phyloP scores from a whole-genome alignment of 2,329 filamentous ascomycete species.

The Dryadomyces sulphureus region DNA sequence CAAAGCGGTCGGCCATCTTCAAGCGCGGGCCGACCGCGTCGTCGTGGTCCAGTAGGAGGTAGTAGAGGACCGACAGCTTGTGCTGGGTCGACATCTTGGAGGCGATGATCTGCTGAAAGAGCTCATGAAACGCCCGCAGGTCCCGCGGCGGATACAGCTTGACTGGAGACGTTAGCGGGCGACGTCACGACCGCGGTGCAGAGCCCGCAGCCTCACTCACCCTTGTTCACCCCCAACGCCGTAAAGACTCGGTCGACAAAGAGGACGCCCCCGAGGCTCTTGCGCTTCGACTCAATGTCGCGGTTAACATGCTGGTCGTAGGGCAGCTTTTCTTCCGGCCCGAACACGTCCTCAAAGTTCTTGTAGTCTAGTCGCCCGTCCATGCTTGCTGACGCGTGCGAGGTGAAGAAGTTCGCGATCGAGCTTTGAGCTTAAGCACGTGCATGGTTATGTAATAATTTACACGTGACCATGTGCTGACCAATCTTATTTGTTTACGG shows the following conservation, averaged over 20 bases:
- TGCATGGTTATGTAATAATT: background rate
- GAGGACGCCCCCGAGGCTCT: constrained; percentile 51
- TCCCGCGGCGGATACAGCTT: constrained; percentile 63
- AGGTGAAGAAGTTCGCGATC: too few species aligned
- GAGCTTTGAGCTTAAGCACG: too few species aligned
- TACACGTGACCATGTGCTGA: too few species aligned
- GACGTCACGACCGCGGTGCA: too few species aligned
- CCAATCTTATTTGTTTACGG: constrained; percentile 13
- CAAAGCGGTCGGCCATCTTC: constrained; percentile 41
- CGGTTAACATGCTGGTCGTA: constrained; percentile 48
- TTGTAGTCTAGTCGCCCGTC: constrained; percentile 40
- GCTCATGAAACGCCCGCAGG: constrained; percentile 48
- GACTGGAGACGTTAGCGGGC: constrained; percentile 21
- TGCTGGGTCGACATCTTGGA: constrained; percentile 53
- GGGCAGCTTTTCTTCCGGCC: constrained; percentile 39
- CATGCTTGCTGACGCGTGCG: constrained; percentile 5
- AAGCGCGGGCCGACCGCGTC: constrained; percentile 30
- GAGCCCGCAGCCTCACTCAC: constrained; percentile 29
- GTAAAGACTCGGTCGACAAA: constrained; percentile 70
- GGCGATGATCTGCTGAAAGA: constrained; percentile 56
- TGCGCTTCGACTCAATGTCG: constrained; percentile 52
- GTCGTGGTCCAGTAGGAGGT: constrained; percentile 64
- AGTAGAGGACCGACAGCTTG: constrained; percentile 73
- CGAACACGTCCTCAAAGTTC: constrained; percentile 55
- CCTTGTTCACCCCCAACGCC: constrained; percentile 52